Base-by-base conservation (phyloP, 116 monocot genomes). In the Trichopus zeylanicus region DNA sequence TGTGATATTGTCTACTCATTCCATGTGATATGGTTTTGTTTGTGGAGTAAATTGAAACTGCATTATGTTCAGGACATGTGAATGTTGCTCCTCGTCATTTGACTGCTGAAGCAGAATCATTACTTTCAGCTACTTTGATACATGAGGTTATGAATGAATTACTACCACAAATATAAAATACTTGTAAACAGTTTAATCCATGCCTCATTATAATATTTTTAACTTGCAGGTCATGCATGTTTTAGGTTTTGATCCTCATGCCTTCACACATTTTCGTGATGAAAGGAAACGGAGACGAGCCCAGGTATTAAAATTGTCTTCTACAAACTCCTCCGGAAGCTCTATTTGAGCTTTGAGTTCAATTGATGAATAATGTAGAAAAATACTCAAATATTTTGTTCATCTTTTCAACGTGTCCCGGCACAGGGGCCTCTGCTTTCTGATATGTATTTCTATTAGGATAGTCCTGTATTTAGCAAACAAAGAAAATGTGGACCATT, bases 191-290 rank as follows among this genome's bases (percentile, higher is more conserved):
- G n/a, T 42, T n/a, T n/a, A n/a, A 1, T 42, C 42, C 42, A 42
- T 42, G 42, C 18, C 42, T 42, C 3, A 42, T 42, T 3, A 42
- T 16, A 42, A 13, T 18, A 46, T 28, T 46, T 56, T 25, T 28
- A 1, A 10, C 12, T 67, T 69, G 31, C 78, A 91, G 91, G 97
- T 98, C 60, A 98, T 98, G 82, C 97, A 98, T 98, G 97, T 98
- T 78, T 77, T 98, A 64, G 97, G 97, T 58, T 98, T 98, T 78
- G 97, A 98, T 87, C 91, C 97, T 69, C 97, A 98, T 87, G 97
- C 97, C 18, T 98, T 98, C 61, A 75, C 97, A 53, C 97, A 98
- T 72, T 98, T 98, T 62, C 84, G 97, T 33, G 87, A 98, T 82
- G 97, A 91, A 67, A 81, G 87, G 49, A 98, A 98, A 73, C 74